phyloP scores from a whole-genome alignment of 306 rosid genomes.

The Pterocarpus santalinus region DNA sequence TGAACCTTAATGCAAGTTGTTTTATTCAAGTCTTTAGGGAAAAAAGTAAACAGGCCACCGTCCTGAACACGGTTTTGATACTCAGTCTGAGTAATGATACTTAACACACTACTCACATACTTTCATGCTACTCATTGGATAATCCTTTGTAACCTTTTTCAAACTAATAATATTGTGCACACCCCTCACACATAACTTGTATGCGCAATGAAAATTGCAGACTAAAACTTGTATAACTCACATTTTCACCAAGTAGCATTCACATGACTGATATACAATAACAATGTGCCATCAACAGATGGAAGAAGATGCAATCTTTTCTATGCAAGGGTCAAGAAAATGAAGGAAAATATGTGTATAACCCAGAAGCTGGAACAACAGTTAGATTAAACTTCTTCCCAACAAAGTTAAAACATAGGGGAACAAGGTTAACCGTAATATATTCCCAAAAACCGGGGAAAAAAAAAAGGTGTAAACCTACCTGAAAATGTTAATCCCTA shows the following conservation, averaged over 20 bases:
- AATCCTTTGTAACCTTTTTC: no score
- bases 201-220: background rate
- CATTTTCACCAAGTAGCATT: background rate
- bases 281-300: slow-evolving; percentile 4
- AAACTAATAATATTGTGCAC: no score
- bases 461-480: background rate
- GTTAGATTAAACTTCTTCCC: slow-evolving; percentile 48
- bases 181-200: no score
- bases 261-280: background rate
- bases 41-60: no score
- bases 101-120: no score
- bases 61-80: background rate
- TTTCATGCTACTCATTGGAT: no score
- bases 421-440: slow-evolving; percentile 34
- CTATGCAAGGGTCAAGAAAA: slow-evolving; percentile 39
- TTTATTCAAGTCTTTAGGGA: background rate
- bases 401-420: slow-evolving; percentile 40
- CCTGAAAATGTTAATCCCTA: slow-evolving; percentile 52
- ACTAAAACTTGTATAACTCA: background rate
- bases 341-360: slow-evolving; percentile 22
- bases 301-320: slow-evolving; percentile 22
- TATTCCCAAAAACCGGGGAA: background rate
- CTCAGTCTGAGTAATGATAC: background rate
- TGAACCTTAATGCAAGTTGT: background rate
- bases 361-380: slow-evolving; percentile 31